phyloP scores from a whole-genome alignment of 352 stramenopile genomes.

The Globisporangium sylvaticum region DNA sequence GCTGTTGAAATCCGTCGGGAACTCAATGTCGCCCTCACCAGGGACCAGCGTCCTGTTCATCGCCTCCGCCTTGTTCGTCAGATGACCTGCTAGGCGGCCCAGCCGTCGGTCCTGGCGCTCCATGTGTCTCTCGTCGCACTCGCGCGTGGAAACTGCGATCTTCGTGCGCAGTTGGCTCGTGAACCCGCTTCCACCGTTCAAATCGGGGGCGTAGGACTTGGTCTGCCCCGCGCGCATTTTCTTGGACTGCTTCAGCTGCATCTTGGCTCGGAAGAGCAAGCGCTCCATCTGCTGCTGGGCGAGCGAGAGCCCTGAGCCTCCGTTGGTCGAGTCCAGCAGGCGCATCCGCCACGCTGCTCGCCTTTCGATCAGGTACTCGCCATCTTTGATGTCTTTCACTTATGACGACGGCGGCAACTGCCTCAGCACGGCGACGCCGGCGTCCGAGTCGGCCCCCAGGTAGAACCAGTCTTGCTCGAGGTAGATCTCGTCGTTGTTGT shows the following conservation, averaged over 20 bases:
- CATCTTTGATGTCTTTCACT: slow-evolving; percentile 34
- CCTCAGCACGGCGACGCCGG: slow-evolving; percentile 54
- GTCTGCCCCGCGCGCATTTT: slow-evolving; percentile 62
- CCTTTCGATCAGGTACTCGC: slow-evolving; percentile 72
- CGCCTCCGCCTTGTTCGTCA: slow-evolving; percentile 34
- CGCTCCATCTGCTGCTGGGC: slow-evolving; percentile 82
- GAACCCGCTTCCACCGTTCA: slow-evolving; percentile 51
- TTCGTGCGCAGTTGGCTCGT: slow-evolving; percentile 47
- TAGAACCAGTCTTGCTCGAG: slow-evolving; percentile 87
- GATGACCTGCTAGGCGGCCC: slow-evolving; percentile 34
- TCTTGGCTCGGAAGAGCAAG: slow-evolving; percentile 64
- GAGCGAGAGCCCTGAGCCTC: slow-evolving; percentile 52
- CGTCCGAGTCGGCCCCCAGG: slow-evolving; percentile 61
- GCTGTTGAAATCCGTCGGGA: slow-evolving; percentile 11
- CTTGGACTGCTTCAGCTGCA: slow-evolving; percentile 71
- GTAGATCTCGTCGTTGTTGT: slow-evolving; percentile 82
- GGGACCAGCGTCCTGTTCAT: slow-evolving; percentile 30
- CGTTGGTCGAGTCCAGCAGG: slow-evolving; percentile 67
- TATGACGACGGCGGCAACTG: slow-evolving; percentile 37
- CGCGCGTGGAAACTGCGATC: slow-evolving; percentile 37
- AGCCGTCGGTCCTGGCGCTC: slow-evolving; percentile 39
- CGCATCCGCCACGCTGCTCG: slow-evolving; percentile 64
- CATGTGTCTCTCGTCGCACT: slow-evolving; percentile 41
- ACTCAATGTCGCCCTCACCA: slow-evolving; percentile 6
- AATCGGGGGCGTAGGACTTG: slow-evolving; percentile 33